Base-by-base conservation (phyloP, 2,329 filamentous ascomycete species). In the Penicillium sp. region DNA sequence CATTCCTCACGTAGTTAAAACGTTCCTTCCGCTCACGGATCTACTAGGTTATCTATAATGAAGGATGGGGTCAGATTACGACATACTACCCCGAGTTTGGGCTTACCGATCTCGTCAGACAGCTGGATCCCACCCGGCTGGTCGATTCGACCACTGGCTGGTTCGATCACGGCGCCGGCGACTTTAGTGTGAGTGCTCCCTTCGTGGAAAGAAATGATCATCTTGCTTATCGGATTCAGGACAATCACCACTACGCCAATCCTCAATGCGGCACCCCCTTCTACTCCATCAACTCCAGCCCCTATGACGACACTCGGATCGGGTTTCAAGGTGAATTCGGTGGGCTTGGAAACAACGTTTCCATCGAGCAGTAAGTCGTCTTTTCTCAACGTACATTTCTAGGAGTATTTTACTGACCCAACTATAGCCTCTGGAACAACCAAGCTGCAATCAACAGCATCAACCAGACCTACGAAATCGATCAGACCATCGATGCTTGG, bases 241-340 rank as follows among this genome's bases (percentile, higher is more conserved):
- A 89, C 52, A 89, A 88, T 57, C 86, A 89, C 58, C 84, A 89
- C 64, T 89, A 89, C 64, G 82, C 86, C 0, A 84, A 81, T 38
- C 83, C 87, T 0, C 86, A 89, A 61, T 89, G 86, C 53, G 87
- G 86, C 6, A 80, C 85, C 0, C 86, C 86, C 0, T 88, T 84
- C 63, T 87, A 85, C 68, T 87, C 84, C 0, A 75, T 73, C 3
- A 60, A 70, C 3, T 82, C 81, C 0, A 76, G 73, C 5, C 84
- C 80, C 1, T 83, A 79, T 62, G 85, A 85, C 55, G 70, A 76
- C 0, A 71, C 60, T 5, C 79, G 86, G 0, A 87, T 89, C 28
- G 86, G 80, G 0, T 79, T 89, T 58, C 85, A 88, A 56, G 86
- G 86, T 25, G 87, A 89, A 61, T 89, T 88, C 50, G 86, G 86